These are phyloP conservation scores for Ganoderma leucocontextum DNA, from an alignment of 1,284 basidiomycete genomes.

Conservation along the genomic window DNA sequence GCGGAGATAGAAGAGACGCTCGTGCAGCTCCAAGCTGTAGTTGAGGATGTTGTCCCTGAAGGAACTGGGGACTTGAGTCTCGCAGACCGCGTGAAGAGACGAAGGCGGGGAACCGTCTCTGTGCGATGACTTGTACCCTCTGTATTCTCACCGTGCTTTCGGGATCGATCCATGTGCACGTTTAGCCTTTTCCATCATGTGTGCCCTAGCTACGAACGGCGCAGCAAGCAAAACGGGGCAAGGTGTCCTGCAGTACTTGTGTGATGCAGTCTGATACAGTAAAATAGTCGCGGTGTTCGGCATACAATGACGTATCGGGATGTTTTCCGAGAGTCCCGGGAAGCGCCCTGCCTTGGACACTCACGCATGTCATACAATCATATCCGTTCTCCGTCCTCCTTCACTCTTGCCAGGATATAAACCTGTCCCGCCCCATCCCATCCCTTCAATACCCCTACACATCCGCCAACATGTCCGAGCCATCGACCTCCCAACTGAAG, in stretches of 20 bases:
- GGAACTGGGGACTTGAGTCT: constrained; percentile 30
- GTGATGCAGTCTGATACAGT: too few species aligned
- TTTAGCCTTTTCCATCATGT: neutral
- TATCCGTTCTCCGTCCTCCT: neutral
- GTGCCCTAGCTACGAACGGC: neutral
- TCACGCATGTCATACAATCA: constrained; percentile 12
- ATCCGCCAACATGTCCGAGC: constrained; percentile 30
- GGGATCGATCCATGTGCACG: neutral
- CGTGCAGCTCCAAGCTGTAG: constrained; percentile 9
- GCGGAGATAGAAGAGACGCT: constrained; percentile 14
- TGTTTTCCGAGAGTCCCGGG: constrained; percentile 16
- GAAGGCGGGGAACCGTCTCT: constrained; percentile 34
- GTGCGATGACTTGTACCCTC: neutral
- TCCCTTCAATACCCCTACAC: neutral
- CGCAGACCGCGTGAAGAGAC: constrained; percentile 47
- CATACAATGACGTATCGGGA: neutral
- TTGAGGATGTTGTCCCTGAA: constrained; percentile 14
- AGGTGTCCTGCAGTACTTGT: neutral
- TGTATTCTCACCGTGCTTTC: neutral
- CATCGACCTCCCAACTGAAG: constrained; percentile 43
- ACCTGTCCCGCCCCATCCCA: neutral
- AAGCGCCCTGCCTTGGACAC: constrained; percentile 24
- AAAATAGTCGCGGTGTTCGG: too few species aligned
- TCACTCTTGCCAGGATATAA: neutral
- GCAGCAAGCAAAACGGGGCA: neutral